Evolutionary conservation across 495 filamentous ascomycete species (phyloP), one percentile per base, ranked within the genome.

Genomic region (Hypoxylon intermedium): DNA sequence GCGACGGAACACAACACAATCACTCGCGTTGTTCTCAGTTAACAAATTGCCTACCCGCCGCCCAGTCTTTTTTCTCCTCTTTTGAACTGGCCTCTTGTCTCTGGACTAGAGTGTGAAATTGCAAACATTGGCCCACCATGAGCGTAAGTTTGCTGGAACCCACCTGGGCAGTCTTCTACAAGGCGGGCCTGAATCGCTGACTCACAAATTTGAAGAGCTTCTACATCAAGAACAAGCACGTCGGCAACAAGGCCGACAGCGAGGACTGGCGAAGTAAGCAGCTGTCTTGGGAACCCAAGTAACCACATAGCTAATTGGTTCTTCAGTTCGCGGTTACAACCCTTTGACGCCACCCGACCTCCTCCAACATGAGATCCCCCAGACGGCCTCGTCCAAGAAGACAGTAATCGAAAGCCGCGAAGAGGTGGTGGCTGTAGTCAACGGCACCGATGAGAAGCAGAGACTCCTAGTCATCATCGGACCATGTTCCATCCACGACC

Each of bases 401-500:
- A 95, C 93, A 21, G 95, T 98, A 11, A 75, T 94, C 34, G 72
- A 83, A 38, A 89, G 85, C 36, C 93, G 95, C 63, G 83, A 90
- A 20, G 93, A 97, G 72, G 85, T 91, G 31, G 89, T 86, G 43
- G 83, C 85, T 6, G 78, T 98, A 46, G 88, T 97, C 54, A 87
- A 93, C 42, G 90, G 88, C 50, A 87, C 74, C 42, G 93, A 98
- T 68, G 75, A 83, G 24, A 85, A 85, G 61, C 76, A 87, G 47
- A 85, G 94, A 26, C 82, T 99, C 9, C 80, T 99, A 52, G 94
- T 99, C 46, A 86, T 99, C 64, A 85, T 98, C 53, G 95, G 95
- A 0, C 95, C 95, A 3, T 99, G 95, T 82, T 96, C 91, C 12
- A 97, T 99, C 66, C 95, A 99, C 79, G 95, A 99, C 72, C 94